Evolutionary conservation across 106 monocot species (phyloP).

Genomic region (Dioscorea alata): DNA sequence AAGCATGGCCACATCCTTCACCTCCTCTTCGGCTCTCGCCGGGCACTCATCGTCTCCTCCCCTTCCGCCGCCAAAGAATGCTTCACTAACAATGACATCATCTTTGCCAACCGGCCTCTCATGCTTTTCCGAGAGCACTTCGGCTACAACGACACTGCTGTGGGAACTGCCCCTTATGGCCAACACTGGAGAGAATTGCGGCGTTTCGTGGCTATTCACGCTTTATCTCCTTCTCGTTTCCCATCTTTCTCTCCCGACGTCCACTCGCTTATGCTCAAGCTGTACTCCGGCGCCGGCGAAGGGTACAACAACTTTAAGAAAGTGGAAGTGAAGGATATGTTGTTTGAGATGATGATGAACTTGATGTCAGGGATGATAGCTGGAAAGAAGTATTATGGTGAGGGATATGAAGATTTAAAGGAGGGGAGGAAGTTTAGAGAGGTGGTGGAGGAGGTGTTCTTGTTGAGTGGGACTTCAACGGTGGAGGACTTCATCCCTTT

Average conservation of each 20-base stretch:
- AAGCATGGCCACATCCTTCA: slow-evolving; percentile 33
- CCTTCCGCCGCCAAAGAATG: slow-evolving; percentile 35
- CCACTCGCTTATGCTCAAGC: neutral
- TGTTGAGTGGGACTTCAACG: slow-evolving; percentile 8
- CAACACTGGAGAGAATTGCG: slow-evolving; percentile 58
- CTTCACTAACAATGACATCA: slow-evolving; percentile 38
- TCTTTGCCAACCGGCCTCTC: slow-evolving; percentile 48
- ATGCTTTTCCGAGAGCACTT: slow-evolving; percentile 21
- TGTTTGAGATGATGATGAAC: slow-evolving; percentile 40
- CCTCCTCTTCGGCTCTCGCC: slow-evolving; percentile 54
- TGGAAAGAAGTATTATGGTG: slow-evolving; percentile 26
- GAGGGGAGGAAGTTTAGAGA: slow-evolving; percentile 12
- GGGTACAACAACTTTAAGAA: neutral
- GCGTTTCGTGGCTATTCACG: slow-evolving; percentile 31
- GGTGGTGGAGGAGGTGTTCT: slow-evolving; percentile 21
- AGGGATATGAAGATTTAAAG: neutral
- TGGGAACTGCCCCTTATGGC: slow-evolving; percentile 33
- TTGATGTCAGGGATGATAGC: slow-evolving; percentile 31
- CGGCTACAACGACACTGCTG: slow-evolving; percentile 23
- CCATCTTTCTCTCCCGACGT: slow-evolving; percentile 24
- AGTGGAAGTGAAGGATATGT: slow-evolving; percentile 30
- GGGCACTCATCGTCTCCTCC: slow-evolving; percentile 46
- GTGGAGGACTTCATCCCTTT: slow-evolving; percentile 26
- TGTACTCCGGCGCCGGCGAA: neutral
- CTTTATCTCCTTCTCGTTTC: slow-evolving; percentile 44